These are phyloP conservation scores for Suhomyces pyralidae DNA, from an alignment of 805 yeast genomes.

Conservation along the genomic window DNA sequence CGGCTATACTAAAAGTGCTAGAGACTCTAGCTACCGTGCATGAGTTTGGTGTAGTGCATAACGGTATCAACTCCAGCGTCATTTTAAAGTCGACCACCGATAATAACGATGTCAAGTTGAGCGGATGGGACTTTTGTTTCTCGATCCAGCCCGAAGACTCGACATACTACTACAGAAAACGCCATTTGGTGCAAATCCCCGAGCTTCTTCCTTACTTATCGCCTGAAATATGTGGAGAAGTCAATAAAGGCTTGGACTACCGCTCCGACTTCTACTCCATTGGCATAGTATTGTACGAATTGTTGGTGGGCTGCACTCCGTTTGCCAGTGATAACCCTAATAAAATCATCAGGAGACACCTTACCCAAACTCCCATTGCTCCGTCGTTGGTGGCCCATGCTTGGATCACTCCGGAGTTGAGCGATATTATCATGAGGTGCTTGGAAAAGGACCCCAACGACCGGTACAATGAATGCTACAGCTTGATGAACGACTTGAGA, in stretches of 20 bases:
- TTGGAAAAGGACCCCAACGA: conserved; percentile 39
- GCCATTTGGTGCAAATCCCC: conserved; percentile 36
- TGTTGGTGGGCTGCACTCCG: conserved; percentile 45
- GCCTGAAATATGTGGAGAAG: conserved; percentile 47
- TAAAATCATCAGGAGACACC: conserved; percentile 38
- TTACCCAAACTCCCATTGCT: conserved; percentile 39
- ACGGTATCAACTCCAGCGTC: conserved; percentile 41
- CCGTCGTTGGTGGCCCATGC: conserved; percentile 29
- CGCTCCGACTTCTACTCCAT: conserved; percentile 49
- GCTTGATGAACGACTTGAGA: conserved; percentile 36
- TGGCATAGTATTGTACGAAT: conserved; percentile 50
- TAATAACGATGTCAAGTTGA: conserved; percentile 29
- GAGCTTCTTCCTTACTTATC: conserved; percentile 47
- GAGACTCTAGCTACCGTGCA: conserved; percentile 34
- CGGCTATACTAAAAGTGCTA: conserved; percentile 22
- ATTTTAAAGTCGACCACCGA: conserved; percentile 34
- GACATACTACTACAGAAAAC: conserved; percentile 38
- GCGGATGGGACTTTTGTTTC: conserved; percentile 51
- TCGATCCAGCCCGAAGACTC: conserved; percentile 40
- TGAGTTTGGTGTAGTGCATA: conserved; percentile 43
- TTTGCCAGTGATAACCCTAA: conserved; percentile 40
- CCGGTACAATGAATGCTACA: conserved; percentile 35
- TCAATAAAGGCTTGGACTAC: conserved; percentile 38
- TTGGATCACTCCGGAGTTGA: conserved; percentile 30
- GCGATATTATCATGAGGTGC: conserved; percentile 40